Base-by-base conservation (phyloP, 768 basidiomycete genomes). In the Cantharellus cinnabarinus region DNA sequence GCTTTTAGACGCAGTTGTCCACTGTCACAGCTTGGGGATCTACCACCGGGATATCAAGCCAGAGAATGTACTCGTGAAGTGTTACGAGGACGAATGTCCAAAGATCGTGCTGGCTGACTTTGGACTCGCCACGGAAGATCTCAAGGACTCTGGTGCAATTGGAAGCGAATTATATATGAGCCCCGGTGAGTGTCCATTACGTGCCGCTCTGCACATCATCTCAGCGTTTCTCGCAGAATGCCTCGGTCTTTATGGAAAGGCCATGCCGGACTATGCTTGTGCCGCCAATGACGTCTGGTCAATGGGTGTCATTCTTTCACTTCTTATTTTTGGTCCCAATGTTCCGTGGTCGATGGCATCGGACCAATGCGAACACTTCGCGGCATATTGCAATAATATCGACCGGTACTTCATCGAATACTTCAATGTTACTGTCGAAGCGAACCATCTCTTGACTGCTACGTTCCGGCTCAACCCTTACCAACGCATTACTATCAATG, bases 11-110 rank as follows among this genome's bases (percentile, higher is more conserved):
- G 88, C 89, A 3, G 85, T 97, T 66, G 85, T 89, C 65, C 85
- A 91, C 70, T 91, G 89, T 70, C 94, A 99, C 70, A 79, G 79
- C 29, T 74, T 86, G 55, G 87, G 88, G 50, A 90, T 99, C 66
- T 94, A 87, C 73, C 94, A 98, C 69, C 86, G 94, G 50, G 94
- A 98, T 69, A 73, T 99, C 67, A 99, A 98, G 75, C 94, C 95
- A 3, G 94, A 99, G 73, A 95, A 73, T 64, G 72, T 74, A 50
- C 64, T 74, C 41, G 71, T 71, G 59, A 68, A 67, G 29, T 63
- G 65, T 29, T 65, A 67, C 62, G 90, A 90, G 54, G 73, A 76
- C 63, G 76, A 79, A 57, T 37, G 14, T 37, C 52, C 52, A 10
- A 63, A 66, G 29, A 78, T 95, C 58, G 82, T 87, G 57, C 79